phyloP scores from a whole-genome alignment of 805 yeast species.

The Candida ulmi region DNA sequence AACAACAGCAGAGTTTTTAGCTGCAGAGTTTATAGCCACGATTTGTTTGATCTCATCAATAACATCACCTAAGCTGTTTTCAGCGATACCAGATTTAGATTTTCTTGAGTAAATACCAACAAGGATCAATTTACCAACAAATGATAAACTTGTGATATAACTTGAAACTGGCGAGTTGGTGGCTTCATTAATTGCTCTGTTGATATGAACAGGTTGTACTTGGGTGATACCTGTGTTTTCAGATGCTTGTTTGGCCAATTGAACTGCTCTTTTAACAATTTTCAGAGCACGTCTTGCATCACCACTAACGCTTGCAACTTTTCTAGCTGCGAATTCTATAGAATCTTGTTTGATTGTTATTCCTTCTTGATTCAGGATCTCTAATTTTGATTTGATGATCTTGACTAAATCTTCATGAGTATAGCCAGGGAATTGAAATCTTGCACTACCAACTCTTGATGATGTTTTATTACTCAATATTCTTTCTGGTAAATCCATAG shows the following conservation, averaged over 20 bases:
- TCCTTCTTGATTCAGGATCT: constrained; percentile 32
- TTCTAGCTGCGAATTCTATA: constrained; percentile 84
- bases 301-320: constrained; percentile 94
- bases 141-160: constrained; percentile 54
- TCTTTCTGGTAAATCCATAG: constrained; percentile 95
- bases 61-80: constrained; percentile 67
- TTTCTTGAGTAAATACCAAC: constrained; percentile 59
- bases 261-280: constrained; percentile 85
- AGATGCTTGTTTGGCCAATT: constrained; percentile 45
- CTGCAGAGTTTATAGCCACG: constrained; percentile 31
- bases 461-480: constrained; percentile 82
- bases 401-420: constrained; percentile 69
- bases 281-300: constrained; percentile 93
- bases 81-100: constrained; percentile 65
- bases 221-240: constrained; percentile 29
- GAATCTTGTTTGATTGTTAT: constrained; percentile 58
- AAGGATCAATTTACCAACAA: constrained; percentile 67
- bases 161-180: constrained; percentile 65
- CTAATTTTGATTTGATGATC: constrained; percentile 70
- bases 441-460: constrained; percentile 81
- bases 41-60: constrained; percentile 68
- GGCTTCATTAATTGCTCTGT: constrained; percentile 75
- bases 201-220: constrained; percentile 69
- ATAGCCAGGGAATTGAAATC: constrained; percentile 88
- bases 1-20: constrained; percentile 21